Percentiles rank a stretch among this genome's conserved stretches.
Conservation (phyloP, 2,329 filamentous ascomycete species). For the Cordyceps farinosa region DNA sequence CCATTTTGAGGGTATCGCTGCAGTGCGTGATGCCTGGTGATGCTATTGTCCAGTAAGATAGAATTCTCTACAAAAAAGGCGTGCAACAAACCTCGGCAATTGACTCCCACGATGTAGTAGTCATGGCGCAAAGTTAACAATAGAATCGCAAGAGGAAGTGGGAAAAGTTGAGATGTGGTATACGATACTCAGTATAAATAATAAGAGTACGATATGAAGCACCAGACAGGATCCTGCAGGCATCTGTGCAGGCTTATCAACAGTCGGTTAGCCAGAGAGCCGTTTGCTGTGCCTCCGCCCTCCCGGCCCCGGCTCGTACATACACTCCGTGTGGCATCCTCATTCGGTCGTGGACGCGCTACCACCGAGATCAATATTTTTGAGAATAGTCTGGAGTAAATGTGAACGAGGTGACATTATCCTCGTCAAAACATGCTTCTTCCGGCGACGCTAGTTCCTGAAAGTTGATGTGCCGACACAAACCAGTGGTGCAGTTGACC, state of each 20-base stretch:
- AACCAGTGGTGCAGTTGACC: not conserved
- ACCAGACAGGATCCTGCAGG: not conserved
- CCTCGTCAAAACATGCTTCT: not conserved
- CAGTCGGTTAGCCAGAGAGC: not conserved
- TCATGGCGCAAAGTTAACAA: not conserved
- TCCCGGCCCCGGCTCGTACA: not conserved
- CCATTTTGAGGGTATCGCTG: conserved; percentile 1
- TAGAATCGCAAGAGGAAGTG: not conserved
- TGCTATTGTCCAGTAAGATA: not conserved
- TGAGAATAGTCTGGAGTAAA: not conserved
- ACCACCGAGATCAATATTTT: not conserved
- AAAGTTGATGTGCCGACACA: no score
- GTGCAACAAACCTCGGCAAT: not conserved
- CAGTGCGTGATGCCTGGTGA: not conserved
- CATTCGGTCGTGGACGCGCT: not conserved
- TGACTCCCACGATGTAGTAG: not conserved
- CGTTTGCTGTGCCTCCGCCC: not conserved
- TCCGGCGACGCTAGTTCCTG: not conserved
- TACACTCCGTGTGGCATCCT: not conserved
- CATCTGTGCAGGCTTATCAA: not conserved
- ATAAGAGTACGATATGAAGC: not conserved
- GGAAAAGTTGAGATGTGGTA: not conserved
- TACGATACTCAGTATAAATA: not conserved
- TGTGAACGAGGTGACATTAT: not conserved
- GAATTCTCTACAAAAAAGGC: conserved; percentile 20